Base-by-base conservation (phyloP, 176 grass and related monocot genomes). In the Oryza officinalis region DNA sequence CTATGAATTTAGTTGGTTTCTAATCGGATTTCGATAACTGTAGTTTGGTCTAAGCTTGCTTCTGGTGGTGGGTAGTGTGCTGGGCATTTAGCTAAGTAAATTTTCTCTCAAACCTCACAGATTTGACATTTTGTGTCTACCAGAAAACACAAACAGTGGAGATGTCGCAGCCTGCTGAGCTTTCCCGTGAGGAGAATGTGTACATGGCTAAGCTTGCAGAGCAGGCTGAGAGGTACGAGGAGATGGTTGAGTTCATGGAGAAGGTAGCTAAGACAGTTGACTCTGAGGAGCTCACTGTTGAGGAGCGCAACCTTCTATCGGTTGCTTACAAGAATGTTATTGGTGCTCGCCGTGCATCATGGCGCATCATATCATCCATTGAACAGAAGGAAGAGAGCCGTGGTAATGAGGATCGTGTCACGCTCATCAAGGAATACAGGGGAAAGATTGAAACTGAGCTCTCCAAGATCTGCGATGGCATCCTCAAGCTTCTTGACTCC, bases 251-350 rank as follows among this genome's bases (percentile, higher is more conserved):
- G 77, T 81, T 89, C 88, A 86, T 86, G 83, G 72, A 82, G 83
- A 89, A 86, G 54, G 66, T 86, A 32, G 66, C 72, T 30, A 82
- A 86, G 78, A 26, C 72, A 54, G 72, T 86, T 54, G 83, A 89
- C 69, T 77, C 83, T 4, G 72, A 77, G 65, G 72, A 91, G 68
- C 86, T 88, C 20, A 85, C 86, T 4, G 85, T 88, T 6, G 86
- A 91, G 71, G 81, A 91, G 81, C 82, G 52, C 65, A 81, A 91
- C 65, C 77, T 91, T 50, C 81, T 91, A 15, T 88, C 81, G 2
- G 81, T 91, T 75, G 86, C 81, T 67, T 85, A 88, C 85, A 88
- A 91, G 82, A 91, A 91, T 77, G 81, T 91, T 3, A 85, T 88
- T 45, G 86, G 81, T 76, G 77, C 81, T 23, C 65, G 66, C 18